Evolutionary conservation across 768 basidiomycete genomes (phyloP), one percentile per base, ranked within the genome.

Genomic region (Lepiota brunneoincarnata): DNA sequence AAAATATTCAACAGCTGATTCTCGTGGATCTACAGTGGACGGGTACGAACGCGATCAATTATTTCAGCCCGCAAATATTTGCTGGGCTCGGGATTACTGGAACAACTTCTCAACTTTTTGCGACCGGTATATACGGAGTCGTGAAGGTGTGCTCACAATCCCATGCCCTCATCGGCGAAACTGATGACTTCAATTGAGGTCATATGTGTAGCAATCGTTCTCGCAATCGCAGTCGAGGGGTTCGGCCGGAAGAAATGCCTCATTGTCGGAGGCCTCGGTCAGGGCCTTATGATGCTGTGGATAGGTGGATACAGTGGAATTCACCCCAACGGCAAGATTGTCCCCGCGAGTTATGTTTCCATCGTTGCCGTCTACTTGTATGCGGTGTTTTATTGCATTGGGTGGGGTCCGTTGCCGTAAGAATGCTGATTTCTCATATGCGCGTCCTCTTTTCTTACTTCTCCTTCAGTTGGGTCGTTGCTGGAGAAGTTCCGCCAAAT

Each of bases 41-140:
- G 0, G 81, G 81, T 12, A 77, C 77, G 11, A 81, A 82, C 57
- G 72, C 78, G 2, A 77, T 82, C 60, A 80, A 80, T 60, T 82
- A 82, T 58, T 83, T 74, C 55, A 75, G 75, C 57, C 81, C 81
- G 0, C 61, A 72, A 37, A 77, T 82, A 56, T 82, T 83, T 57
- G 72, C 72, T 2, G 64, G 65, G 35, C 66, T 82, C 14, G 81
- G 81, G 2, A 73, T 81, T 20, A 69, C 66, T 0, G 74, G 76
- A 3, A 74, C 68, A 21, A 70, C 60, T 6, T 65, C 76, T 3
- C 72, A 69, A 15, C 67, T 83, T 6, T 72, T 82, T 36, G 80
- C 81, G 2, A 81, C 81, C 4, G 81, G 81, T 56, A 64, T 71
- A 15, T 71, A 70, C 52, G 69, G 71, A 18, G 62, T 68, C n/a